Evolutionary conservation across 805 yeast genomes (phyloP), one percentile per base, ranked within the genome.

Genomic region (Vanderwaltozyma polyspora): DNA sequence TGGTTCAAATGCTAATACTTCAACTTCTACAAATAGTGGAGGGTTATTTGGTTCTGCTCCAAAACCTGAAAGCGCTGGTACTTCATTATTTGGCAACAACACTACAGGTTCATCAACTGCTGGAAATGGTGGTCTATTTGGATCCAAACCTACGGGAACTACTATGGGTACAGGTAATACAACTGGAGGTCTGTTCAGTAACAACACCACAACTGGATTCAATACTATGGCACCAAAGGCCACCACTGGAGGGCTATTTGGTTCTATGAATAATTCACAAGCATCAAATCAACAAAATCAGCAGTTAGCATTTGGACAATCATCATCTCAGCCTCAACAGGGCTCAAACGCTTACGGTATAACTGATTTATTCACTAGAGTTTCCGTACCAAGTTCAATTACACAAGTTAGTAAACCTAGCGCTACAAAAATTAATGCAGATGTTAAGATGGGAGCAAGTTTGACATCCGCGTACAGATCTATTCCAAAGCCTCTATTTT

Each of bases 401-500:
- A 59, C 67, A 4, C 51, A 49, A 29, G 54, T 61, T 10, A 49
- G 61, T 8, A 66, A 62, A 31, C 69, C 73, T 13, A 60, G 70
- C 16, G 67, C 66, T 4, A 69, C 67, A 18, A 75, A 79, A 5
- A 46, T 71, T 6, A 56, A 59, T 16, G 57, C 63, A 3, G 55
- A 64, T 26, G 62, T 59, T 32, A 79, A 74, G 55, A 79, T 77
- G 54, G 69, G 72, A 31, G 73, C 71, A 17, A 71, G 75, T n/a
- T 59, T 80, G 29, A 49, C 72, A 31, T 62, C 74, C 14, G 77
- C 81, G 0, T 78, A 75, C 44, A 72, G 72, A 49, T 58, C 79
- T 25, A 68, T 79, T 1, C 89, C 91, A 32, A 74, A 67, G 38
- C 76, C 80, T 2, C 52, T 75, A 28, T 72, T 72, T 41, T 52